Evolutionary conservation across 2,329 filamentous ascomycete genomes (phyloP).

Genomic region (Colletotrichum horii): DNA sequence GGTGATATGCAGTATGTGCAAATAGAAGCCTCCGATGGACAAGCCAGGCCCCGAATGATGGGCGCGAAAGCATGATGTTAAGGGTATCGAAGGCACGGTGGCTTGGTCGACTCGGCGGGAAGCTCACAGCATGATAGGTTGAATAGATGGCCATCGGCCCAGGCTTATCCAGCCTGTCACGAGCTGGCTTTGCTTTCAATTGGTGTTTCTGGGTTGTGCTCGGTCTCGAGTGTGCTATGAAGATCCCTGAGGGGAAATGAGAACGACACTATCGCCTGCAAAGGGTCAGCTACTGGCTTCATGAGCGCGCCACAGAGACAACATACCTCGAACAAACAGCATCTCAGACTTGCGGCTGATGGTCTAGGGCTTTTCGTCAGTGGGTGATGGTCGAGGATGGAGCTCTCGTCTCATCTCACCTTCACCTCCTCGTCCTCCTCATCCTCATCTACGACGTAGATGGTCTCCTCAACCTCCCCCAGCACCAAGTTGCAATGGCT

Average conservation of each 20-base stretch:
- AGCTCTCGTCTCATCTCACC: constrained; percentile 49
- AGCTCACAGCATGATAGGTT: neutral
- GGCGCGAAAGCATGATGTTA: neutral
- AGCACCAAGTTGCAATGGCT: constrained; percentile 97
- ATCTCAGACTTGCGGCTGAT: constrained; percentile 98
- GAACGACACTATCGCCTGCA: constrained; percentile 73
- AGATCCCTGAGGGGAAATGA: constrained; percentile 68
- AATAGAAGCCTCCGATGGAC: neutral
- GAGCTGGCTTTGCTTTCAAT: too few relatives aligned
- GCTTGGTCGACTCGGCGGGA: neutral
- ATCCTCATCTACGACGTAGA: constrained; percentile 90
- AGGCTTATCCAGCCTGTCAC: neutral
- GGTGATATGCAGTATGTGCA: neutral
- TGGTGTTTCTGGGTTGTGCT: neutral
- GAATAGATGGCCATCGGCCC: neutral
- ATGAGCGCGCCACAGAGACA: neutral
- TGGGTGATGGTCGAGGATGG: neutral
- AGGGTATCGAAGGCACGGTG: neutral
- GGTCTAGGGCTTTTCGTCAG: constrained; percentile 60
- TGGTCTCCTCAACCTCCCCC: constrained; percentile 96
- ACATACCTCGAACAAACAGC: constrained; percentile 92
- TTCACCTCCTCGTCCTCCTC: constrained; percentile 79
- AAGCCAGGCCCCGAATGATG: neutral
- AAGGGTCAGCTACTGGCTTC: constrained; percentile 26
- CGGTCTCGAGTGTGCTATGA: constrained; percentile 31